Evolutionary conservation across 257 asterid species (phyloP), one percentile per base, ranked within the genome.

Genomic region (Petunia secreta): DNA sequence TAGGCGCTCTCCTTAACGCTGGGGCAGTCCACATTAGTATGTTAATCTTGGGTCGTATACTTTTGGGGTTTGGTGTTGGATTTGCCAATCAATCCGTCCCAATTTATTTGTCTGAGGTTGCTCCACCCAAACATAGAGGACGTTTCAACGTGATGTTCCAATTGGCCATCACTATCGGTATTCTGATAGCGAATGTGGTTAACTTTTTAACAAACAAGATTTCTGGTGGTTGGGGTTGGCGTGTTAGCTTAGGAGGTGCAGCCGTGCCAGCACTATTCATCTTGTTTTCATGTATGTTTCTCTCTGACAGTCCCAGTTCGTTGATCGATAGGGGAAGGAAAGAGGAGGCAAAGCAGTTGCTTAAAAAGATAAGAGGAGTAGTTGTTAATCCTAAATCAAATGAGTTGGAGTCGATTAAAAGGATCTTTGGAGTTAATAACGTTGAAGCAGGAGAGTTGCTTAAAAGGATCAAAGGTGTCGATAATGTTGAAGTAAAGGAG

Each of bases 171-270:
- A 79, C 86, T 2, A 2, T 83, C 2, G 86, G 83, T 8, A 83
- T 83, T 1, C 41, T 83, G 2, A 34, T 41, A 10, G 80, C 80
- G 14, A 83, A 79, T 53, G 8, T 83, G n/a, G 16, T 83, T 41
- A 83, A 83, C 80, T 82, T 25, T 25, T 25, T 25, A 25, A 25
- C 25, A 25, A 82, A 54, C 25, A 44, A 69, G 53, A 82, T 82
- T 9, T 25, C 44, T 14, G 85, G 77, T 3, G 82, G 82, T n/a
- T 82, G 83, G 82, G 82, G 82, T 0, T 82, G 82, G 85, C 81
- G 85, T 25, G 36, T 82, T 16, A 82, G 85, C 69, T 43, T 82
- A 8, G 82, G 85, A 9, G 41, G 75, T 15, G 80, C 80, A 0
- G 75, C 54, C 4, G 79, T 68, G 5, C 85, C 79, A 4, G 82